These are phyloP conservation scores for Globisporangium radiosum DNA, from an alignment of 352 stramenopile genomes.

Conservation along the genomic window DNA sequence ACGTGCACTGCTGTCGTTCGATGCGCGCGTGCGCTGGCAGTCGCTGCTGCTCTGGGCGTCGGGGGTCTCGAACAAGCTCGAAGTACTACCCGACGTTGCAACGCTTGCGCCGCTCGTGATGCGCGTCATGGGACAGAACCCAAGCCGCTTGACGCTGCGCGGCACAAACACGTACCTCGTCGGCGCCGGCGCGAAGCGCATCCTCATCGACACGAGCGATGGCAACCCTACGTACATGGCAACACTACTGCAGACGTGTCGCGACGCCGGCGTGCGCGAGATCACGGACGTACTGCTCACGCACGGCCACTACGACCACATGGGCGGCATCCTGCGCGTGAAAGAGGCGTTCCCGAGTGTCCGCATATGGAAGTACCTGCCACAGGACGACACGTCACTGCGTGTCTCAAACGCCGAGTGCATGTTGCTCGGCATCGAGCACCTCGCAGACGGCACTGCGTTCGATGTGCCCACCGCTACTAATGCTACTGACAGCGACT, in stretches of 20 bases:
- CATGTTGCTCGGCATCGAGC: slow-evolving; percentile 32
- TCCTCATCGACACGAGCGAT: slow-evolving; percentile 80
- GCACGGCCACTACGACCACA: slow-evolving; percentile 86
- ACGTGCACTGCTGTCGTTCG: slow-evolving; percentile 33
- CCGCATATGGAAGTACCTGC: slow-evolving; percentile 68
- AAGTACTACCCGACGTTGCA: slow-evolving; percentile 31
- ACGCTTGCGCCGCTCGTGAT: slow-evolving; percentile 44
- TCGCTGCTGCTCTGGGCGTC: slow-evolving; percentile 32
- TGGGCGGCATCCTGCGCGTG: slow-evolving; percentile 70
- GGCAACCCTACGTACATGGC: slow-evolving; percentile 51
- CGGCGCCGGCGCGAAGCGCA: slow-evolving; percentile 42
- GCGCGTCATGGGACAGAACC: slow-evolving; percentile 78
- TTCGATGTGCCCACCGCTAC: slow-evolving; percentile 21
- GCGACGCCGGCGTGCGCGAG: slow-evolving; percentile 27
- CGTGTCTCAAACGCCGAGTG: slow-evolving; percentile 44
- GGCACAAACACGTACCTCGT: slow-evolving; percentile 90
- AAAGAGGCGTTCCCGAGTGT: slow-evolving; percentile 44
- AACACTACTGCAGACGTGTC: slow-evolving; percentile 36
- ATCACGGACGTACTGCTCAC: slow-evolving; percentile 84
- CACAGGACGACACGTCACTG: slow-evolving; percentile 26
- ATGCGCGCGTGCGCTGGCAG: slow-evolving; percentile 33
- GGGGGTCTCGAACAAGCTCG: slow-evolving; percentile 34
- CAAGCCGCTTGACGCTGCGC: slow-evolving; percentile 82
- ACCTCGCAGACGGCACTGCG: slow-evolving; percentile 30
- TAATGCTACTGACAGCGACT: not conserved